Conservation (phyloP, 768 basidiomycete genomes). For the Tephrocybe sp. region DNA sequence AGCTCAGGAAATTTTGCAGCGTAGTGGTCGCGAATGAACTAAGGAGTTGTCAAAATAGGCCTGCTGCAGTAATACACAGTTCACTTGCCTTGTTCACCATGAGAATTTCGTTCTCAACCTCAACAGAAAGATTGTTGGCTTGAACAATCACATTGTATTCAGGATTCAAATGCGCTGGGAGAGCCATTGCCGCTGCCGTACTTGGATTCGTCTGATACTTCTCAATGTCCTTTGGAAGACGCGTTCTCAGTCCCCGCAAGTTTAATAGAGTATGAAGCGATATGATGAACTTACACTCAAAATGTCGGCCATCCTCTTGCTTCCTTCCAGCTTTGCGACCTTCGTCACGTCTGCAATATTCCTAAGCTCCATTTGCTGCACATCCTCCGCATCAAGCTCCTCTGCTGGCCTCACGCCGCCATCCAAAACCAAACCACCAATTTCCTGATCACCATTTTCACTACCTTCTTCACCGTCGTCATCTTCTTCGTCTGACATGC, state of each 20-base stretch:
- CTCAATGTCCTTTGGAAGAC: conserved; percentile 72
- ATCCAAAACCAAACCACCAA: conserved; percentile 66
- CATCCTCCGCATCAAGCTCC: conserved; percentile 91
- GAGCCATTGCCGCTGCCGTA: conserved; percentile 71
- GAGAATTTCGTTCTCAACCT: conserved; percentile 97
- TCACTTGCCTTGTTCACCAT: conserved; percentile 84
- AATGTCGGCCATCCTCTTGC: conserved; percentile 86
- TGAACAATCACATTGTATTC: conserved; percentile 97
- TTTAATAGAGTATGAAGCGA: neutral
- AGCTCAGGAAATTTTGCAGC: conserved; percentile 93
- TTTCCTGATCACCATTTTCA: conserved; percentile 40
- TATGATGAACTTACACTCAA: conserved; percentile 51
- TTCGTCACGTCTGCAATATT: conserved; percentile 81
- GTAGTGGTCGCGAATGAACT: conserved; percentile 99
- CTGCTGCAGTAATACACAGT: neutral
- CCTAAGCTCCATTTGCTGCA: conserved; percentile 90
- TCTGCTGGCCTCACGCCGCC: conserved; percentile 94
- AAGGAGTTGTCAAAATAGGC: neutral
- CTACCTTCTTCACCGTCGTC: conserved; percentile 46
- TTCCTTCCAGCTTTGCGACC: conserved; percentile 85
- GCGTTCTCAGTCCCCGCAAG: neutral
- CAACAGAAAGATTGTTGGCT: conserved; percentile 96
- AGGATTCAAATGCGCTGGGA: conserved; percentile 84
- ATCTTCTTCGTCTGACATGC: conserved; percentile 55
- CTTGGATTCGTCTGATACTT: conserved; percentile 82